Conservation (phyloP, 75 land plant species). For the Cunninghamia lanceolata region DNA sequence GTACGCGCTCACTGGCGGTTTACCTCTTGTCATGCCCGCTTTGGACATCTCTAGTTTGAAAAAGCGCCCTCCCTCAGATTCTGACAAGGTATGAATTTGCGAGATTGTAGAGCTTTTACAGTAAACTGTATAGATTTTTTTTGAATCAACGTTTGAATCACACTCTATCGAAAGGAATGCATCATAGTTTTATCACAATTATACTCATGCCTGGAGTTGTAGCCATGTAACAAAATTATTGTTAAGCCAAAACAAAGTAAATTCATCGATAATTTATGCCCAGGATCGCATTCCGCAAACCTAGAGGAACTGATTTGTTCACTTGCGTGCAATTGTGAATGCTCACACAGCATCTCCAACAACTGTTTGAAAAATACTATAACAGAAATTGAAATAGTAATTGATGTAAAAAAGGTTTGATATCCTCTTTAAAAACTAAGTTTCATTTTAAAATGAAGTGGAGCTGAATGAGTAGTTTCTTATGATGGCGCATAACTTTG, state of each 20-base stretch:
- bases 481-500: background rate
- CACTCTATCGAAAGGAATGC: background rate
- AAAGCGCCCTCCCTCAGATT: conserved; percentile 37
- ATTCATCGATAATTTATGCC: no score
- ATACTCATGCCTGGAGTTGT: background rate
- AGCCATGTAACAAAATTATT: background rate
- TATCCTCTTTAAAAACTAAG: background rate
- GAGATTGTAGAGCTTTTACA: no score
- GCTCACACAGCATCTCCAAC: background rate
- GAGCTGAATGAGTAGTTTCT: background rate
- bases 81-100: conserved; percentile 58
- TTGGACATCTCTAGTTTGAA: conserved; percentile 68
- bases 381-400: background rate
- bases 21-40: conserved; percentile 86
- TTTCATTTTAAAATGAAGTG: background rate
- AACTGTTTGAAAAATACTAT: background rate
- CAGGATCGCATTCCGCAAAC: background rate
- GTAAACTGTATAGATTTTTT: no score
- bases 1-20: conserved; percentile 92
- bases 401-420: background rate
- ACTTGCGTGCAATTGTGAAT: background rate
- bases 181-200: background rate
- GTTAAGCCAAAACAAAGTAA: background rate
- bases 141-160: no score
- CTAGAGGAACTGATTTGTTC: background rate